Evolutionary conservation across 805 yeast genomes (phyloP), one percentile per base, ranked within the genome.

Genomic region (Schwanniomyces occidentalis): DNA sequence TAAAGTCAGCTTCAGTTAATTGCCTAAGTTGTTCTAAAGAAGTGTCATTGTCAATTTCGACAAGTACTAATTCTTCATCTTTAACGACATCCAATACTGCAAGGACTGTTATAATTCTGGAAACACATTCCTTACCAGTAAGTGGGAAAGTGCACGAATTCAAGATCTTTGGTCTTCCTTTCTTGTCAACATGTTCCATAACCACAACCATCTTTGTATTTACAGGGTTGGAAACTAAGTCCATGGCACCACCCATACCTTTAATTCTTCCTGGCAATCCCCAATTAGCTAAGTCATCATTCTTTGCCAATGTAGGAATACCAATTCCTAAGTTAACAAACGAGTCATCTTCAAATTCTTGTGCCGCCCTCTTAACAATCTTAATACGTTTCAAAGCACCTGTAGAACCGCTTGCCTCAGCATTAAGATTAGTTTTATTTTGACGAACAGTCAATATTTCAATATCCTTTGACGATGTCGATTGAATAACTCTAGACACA

Each of bases 181-280:
- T 61, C 48, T 63, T 67, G 45, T 72, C 76, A 20, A 58, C 60
- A 45, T 73, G 77, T 38, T 73, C 76, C 59, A 70, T 72, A 34
- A 67, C 56, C 8, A 69, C 75, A 21, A 73, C 68, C 12, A 73
- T 76, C 34, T 57, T 54, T 4, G 77, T 73, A 22, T 60, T 50
- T 17, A 52, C 51, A 10, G 76, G 75, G 43, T 70, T 69, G 5
- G 74, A 64, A 5, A 70, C 76, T 16, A 73, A 60, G 45, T 71
- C 77, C 77, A 73, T 73, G 16, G 77, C 77, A 12, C 78, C 77
- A 16, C 78, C 78, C 71, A 72, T 73, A 13, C 78, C 78, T 48
- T 69, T 71, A 27, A 73, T 65, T 38, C 63, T 56, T 6, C 77
- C 76, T 1, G 78, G 77, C 4, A 73, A 56, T 16, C 71, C 75